These are phyloP conservation scores for Pelargonium nanum DNA, from an alignment of 345 rosid genomes.

Conservation along the genomic window DNA sequence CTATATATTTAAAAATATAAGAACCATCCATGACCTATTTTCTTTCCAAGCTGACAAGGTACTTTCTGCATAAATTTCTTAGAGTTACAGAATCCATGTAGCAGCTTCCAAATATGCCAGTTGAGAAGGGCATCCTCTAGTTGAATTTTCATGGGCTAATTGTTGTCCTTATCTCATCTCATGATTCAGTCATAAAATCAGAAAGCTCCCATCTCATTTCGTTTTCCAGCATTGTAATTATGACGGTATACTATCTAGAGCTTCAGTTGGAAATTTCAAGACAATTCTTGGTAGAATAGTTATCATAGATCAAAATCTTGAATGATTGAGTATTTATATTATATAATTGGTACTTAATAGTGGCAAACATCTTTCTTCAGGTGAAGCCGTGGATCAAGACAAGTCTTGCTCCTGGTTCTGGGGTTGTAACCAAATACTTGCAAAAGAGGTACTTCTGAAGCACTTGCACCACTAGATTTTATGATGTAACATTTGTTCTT, in stretches of 20 bases:
- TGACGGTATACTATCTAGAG: not conserved
- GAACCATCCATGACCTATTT: not conserved
- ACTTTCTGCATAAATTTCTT: not conserved
- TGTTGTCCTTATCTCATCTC: not conserved
- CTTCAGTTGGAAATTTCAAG: too few species aligned
- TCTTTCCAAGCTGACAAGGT: not conserved
- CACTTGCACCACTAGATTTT: not conserved
- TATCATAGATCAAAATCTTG: not conserved
- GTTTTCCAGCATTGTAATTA: not conserved
- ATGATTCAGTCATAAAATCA: not conserved
- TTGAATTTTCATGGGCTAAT: not conserved
- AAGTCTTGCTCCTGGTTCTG: conserved; percentile 97
- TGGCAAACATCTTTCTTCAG: conserved; percentile 21
- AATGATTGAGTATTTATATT: not conserved
- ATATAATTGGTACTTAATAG: not conserved
- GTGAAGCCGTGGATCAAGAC: conserved; percentile 87
- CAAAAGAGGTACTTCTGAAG: conserved; percentile 36
- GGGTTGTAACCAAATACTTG: conserved; percentile 87
- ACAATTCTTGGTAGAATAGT: too few species aligned
- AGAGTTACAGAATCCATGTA: not conserved
- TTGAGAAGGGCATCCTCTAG: not conserved
- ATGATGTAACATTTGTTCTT: not conserved
- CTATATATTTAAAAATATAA: not conserved
- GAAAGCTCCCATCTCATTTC: not conserved
- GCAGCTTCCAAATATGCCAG: not conserved